Percentiles rank a stretch among this genome's conserved stretches.
Evolutionary conservation across 2,329 filamentous ascomycete species (phyloP).

Genomic region (Rhytidhysteron rufulum): DNA sequence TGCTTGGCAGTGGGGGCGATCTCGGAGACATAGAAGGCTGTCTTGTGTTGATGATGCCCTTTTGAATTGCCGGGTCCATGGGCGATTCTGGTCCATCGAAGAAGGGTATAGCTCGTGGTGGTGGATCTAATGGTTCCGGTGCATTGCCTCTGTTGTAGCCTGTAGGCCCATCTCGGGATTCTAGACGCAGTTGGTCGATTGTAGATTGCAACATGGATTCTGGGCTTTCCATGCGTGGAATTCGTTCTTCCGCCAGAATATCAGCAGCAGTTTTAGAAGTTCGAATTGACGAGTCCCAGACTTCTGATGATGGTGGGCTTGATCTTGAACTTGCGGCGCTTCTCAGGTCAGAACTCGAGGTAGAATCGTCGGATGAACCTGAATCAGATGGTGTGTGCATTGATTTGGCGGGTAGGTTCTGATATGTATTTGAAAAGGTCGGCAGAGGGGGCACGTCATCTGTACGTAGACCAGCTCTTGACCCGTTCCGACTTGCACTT

Average conservation of each 20-base stretch:
- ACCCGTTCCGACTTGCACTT: conserved; percentile 16
- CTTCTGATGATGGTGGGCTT: conserved; percentile 35
- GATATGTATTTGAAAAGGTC: conserved; percentile 15
- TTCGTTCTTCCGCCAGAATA: conserved; percentile 18
- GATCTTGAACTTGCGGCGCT: conserved; percentile 36
- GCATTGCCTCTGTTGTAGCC: conserved; percentile 18
- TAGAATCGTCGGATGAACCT: conserved; percentile 37
- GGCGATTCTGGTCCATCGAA: conserved; percentile 32
- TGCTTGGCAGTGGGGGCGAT: neutral
- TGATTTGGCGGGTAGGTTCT: conserved; percentile 20
- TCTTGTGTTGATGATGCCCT: conserved; percentile 21
- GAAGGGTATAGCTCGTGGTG: conserved; percentile 10
- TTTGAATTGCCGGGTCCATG: conserved; percentile 38
- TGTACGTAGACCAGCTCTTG: conserved; percentile 10
- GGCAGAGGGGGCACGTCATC: conserved; percentile 17
- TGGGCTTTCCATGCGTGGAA: conserved; percentile 25
- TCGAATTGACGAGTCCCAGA: conserved; percentile 24
- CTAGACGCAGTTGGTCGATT: conserved; percentile 10
- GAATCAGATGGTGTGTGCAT: conserved; percentile 38
- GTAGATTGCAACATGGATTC: conserved; percentile 22
- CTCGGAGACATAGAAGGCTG: conserved; percentile 7
- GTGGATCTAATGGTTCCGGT: conserved; percentile 18
- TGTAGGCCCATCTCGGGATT: conserved; percentile 14
- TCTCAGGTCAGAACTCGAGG: conserved; percentile 27
- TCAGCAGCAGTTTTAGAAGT: conserved; percentile 24